Conservation (phyloP, 352 stramenopile genomes). For the Globisporangium echinulatum region DNA sequence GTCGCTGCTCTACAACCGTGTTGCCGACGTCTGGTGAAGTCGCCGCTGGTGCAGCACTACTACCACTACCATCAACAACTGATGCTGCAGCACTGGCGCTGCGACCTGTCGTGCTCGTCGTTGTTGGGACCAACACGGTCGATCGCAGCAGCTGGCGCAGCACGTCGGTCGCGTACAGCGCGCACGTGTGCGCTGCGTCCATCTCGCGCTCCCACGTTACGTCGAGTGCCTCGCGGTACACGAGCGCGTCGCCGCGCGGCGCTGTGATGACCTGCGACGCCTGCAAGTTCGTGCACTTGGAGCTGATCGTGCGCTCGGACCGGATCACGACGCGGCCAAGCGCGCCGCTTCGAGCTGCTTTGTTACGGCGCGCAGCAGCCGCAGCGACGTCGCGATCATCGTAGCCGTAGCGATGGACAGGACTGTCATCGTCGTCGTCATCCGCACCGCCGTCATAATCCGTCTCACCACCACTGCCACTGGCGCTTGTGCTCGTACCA, state of each 20-base stretch:
- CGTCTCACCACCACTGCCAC: neutral
- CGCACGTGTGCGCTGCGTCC: conserved; percentile 48
- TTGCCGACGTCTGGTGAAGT: no score
- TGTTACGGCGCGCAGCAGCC: no score
- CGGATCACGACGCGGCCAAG: conserved; percentile 48
- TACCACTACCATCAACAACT: no score
- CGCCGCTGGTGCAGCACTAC: no score
- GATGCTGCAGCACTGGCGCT: no score
- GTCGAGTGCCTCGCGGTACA: conserved; percentile 74
- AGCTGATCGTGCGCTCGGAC: conserved; percentile 72
- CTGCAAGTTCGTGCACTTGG: conserved; percentile 77
- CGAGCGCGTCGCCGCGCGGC: conserved; percentile 28
- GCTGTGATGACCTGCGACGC: conserved; percentile 71
- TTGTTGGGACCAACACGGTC: conserved; percentile 7
- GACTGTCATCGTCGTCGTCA: no score
- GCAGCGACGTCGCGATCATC: no score
- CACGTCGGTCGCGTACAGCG: conserved; percentile 46
- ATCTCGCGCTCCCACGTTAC: conserved; percentile 66
- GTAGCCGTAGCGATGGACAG: no score
- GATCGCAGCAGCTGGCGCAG: conserved; percentile 35
- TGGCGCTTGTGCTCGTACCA: neutral
- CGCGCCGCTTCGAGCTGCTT: conserved; percentile 8
- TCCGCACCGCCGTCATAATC: no score
- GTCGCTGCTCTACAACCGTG: conserved; percentile 23
- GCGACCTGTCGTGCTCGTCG: neutral